These are phyloP conservation scores for Cercospora sp. DNA, from an alignment of 2,329 filamentous ascomycete species.

Conservation along the genomic window DNA sequence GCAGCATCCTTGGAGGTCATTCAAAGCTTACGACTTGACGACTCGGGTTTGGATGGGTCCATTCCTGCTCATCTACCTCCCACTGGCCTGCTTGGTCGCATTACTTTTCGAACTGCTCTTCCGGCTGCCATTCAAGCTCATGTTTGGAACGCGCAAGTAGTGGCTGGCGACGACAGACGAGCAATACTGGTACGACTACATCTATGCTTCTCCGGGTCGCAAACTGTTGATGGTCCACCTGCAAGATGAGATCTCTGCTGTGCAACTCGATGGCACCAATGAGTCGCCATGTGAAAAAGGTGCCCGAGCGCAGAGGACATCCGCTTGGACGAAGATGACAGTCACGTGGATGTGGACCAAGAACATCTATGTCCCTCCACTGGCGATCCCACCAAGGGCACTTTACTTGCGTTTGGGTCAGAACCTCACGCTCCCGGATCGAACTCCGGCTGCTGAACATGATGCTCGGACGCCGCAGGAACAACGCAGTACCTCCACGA, in stretches of 20 bases:
- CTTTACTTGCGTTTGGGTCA: background rate
- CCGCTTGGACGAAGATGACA: constrained; percentile 11
- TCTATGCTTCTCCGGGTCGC: constrained; percentile 15
- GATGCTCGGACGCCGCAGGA: background rate
- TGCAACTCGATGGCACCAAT: constrained; percentile 12
- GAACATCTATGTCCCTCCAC: constrained; percentile 8
- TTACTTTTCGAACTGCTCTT: constrained; percentile 19
- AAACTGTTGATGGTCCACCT: constrained; percentile 19
- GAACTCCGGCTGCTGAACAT: background rate
- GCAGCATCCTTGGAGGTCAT: constrained; percentile 21
- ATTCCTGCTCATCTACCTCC: constrained; percentile 20
- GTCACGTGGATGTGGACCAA: constrained; percentile 15
- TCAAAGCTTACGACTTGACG: constrained; percentile 9
- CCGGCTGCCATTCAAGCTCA: constrained; percentile 19
- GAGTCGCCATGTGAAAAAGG: constrained; percentile 13
- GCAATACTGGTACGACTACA: constrained; percentile 16
- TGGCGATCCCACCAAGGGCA: constrained; percentile 9
- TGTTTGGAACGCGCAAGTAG: constrained; percentile 6
- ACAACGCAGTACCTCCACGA: background rate
- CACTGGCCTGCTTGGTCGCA: constrained; percentile 16
- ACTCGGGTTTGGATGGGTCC: constrained; percentile 19
- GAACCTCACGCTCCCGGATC: background rate
- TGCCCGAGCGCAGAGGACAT: constrained; percentile 8
- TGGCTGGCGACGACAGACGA: constrained; percentile 10
- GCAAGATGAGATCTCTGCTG: constrained; percentile 19